Evolutionary conservation across 2,329 filamentous ascomycete genomes (phyloP), one percentile per base, ranked within the genome.

Genomic region (Fonsecaea pugnacius): DNA sequence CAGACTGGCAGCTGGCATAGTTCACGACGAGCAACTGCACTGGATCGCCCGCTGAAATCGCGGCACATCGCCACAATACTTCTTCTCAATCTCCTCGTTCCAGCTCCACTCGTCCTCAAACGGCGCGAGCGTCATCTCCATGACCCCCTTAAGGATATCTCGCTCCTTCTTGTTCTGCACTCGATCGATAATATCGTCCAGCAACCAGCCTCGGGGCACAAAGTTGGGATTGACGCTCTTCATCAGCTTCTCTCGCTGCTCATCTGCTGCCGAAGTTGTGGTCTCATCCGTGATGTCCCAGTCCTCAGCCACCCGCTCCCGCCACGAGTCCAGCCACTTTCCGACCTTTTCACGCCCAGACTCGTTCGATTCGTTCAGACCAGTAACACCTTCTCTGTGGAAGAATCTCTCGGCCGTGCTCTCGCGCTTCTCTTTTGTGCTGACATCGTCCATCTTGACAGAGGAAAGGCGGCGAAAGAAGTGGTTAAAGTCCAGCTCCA

Each of bases 161-260:
- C 91, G 83, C 73, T 99, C 93, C 2, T 88, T 87, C 58, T 89
- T 87, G 75, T 91, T 91, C 77, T 98, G 92, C 0, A 98, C 93
- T 9, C 91, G 85, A 52, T 90, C 86, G 70, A 99, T 98, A 14
- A 99, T 76, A 77, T 99, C 95, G 75, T 98, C 94, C 21, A 99
- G 82, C 58, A 99, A 86, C 93, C 94, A 99, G 18, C 90, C 89
- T 53, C 92, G 86, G 0, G 95, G 92, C 0, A 97, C 82, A 73
- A 99, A 99, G 79, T 91, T 96, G 2, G 95, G 95, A 74, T 99
- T 99, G 24, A 93, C 90, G 30, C 80, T 82, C 79, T 90, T 91
- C 95, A 98, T 98, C 12, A 85, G 85, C 33, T 74, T 76, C 64
- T 87, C 85, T 66, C 94, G 83, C 71, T 89, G 85, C 2, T 78